Evolutionary conservation across 192 early-diverging fungal genomes (phyloP), one percentile per base, ranked within the genome.

Genomic region (Linnemannia elongata): DNA sequence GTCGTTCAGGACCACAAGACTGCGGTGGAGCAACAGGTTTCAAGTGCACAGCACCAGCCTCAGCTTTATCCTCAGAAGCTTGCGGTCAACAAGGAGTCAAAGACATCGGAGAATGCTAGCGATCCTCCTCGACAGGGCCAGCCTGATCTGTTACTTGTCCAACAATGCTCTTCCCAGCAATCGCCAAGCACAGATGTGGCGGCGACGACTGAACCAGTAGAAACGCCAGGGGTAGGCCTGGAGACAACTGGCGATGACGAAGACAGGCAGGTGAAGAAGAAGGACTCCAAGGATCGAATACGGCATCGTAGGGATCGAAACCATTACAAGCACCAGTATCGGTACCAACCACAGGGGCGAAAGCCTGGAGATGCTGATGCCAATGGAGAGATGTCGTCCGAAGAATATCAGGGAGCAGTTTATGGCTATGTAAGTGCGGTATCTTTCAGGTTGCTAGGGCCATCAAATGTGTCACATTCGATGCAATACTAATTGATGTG

Each of bases 391-490:
- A 38, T 72, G 69, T 63, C 74, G 13, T 20, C 27, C 1, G 55
- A 69, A 24, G 84, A 74, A 54, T 75, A 79, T 20, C 69, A 69
- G 22, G 33, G 36, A n/a, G 39, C 41, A 2, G 57, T 87, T 7
- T 73, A 45, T 18, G 68, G 75, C 54, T 81, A 87, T 71, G 85
- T 87, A 71, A 75, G 85, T 68, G 0, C 4, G 45, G 6, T 12
- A 47, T 45, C 2, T 38, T 74, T 15, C 20, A 49, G 30, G 5
- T 75, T 13, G 33, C 39, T 73, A 24, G 22, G 70, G 70, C 13
- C 70, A 72, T 72, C 49, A 20, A 20, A 20, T 52, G 18, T 22
- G 2, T 52, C 49, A 52, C 17, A 45, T 15, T 45, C 49, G 49
- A 20, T 52, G 49, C 49, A 52, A 1, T 52, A 66, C 55, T 66